Conservation (phyloP, 2,329 filamentous ascomycete species). For the Aureobasidium vineae region DNA sequence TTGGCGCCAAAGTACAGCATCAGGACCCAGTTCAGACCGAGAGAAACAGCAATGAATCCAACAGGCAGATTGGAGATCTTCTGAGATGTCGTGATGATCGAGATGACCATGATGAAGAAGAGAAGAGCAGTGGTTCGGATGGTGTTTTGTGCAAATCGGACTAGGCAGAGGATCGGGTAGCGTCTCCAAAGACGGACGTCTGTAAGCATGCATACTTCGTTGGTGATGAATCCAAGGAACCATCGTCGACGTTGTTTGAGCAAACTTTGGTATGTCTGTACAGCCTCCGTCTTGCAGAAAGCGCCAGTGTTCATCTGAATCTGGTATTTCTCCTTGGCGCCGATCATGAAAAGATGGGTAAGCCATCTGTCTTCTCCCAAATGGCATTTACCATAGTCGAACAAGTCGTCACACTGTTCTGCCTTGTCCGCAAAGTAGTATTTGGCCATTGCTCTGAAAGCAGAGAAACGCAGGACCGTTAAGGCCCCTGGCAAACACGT, state of each 20-base stretch:
- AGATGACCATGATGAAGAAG: constrained; percentile 90
- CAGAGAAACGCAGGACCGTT: constrained; percentile 92
- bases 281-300: constrained; percentile 97
- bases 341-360: constrained; percentile 98
- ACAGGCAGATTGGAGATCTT: constrained; percentile 76
- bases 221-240: constrained; percentile 97
- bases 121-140: constrained; percentile 91
- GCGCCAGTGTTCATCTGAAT: constrained; percentile 97
- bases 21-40: constrained; percentile 89
- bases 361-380: constrained; percentile 95
- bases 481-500: constrained; percentile 94
- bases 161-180: constrained; percentile 80
- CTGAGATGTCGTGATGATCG: constrained; percentile 80
- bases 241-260: constrained; percentile 93
- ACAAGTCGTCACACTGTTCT: constrained; percentile 91
- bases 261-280: constrained; percentile 79
- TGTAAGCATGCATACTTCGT: constrained; percentile 97
- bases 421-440: constrained; percentile 98
- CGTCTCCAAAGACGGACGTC: constrained; percentile 87
- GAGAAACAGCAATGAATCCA: constrained; percentile 87
- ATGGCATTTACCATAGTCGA: constrained; percentile 95
- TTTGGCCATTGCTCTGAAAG: constrained; percentile 94
- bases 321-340: constrained; percentile 86
- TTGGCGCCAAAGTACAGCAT: constrained; percentile 95
- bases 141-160: constrained; percentile 94